Percentiles rank a stretch among this genome's conserved stretches.
phyloP scores from a whole-genome alignment of 495 filamentous ascomycete species.

The Glutinoglossum americanum region DNA sequence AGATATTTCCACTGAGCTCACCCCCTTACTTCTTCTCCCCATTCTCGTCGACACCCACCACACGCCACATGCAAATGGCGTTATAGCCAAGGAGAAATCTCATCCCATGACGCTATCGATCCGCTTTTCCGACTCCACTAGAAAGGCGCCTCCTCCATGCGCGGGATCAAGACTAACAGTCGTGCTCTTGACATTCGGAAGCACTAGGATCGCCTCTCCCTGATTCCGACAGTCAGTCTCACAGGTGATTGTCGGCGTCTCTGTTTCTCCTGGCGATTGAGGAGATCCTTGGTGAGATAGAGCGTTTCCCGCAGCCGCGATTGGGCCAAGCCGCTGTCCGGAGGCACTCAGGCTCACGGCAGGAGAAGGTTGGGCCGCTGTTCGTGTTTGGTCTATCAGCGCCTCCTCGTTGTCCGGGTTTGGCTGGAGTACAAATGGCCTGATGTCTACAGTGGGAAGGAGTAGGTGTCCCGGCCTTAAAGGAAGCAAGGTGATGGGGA shows the following conservation, averaged over 20 bases:
- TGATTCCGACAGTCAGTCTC: slow-evolving; percentile 65
- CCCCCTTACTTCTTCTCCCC: too few relatives aligned
- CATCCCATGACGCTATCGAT: neutral
- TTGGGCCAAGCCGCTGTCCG: neutral
- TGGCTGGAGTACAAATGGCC: slow-evolving; percentile 23
- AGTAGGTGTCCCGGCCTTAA: slow-evolving; percentile 52
- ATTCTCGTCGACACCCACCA: too few relatives aligned
- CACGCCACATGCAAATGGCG: neutral
- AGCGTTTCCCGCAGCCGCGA: neutral
- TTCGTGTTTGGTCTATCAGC: neutral
- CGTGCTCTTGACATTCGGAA: slow-evolving; percentile 50
- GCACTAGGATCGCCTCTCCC: slow-evolving; percentile 53
- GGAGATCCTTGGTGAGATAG: neutral
- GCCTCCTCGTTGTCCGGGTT: neutral
- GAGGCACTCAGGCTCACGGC: neutral
- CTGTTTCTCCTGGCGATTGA: neutral
- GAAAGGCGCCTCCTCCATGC: slow-evolving; percentile 38
- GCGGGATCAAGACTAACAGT: slow-evolving; percentile 53
- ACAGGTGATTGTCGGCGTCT: slow-evolving; percentile 24
- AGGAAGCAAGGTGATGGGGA: slow-evolving; percentile 54
- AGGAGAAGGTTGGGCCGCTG: neutral
- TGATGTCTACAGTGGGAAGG: slow-evolving; percentile 60
- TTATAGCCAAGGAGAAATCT: neutral
- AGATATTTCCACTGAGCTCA: too few relatives aligned
- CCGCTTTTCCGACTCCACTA: slow-evolving; percentile 18